Base-by-base conservation (phyloP, 352 stramenopile genomes). In the Aphanomyces euteiches region DNA sequence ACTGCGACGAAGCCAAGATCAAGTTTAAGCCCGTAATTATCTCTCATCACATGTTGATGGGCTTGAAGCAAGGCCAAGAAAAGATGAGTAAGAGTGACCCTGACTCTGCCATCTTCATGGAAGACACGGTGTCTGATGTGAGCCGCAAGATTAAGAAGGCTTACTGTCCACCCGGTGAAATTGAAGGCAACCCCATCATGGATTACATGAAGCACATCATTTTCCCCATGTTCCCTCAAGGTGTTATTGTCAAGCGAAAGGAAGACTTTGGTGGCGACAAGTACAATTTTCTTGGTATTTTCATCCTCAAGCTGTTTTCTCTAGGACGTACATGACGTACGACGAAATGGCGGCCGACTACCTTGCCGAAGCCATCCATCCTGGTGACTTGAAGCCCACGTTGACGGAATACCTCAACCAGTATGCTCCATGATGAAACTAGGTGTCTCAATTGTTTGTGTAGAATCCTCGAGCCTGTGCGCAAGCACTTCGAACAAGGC, bases 21-120 rank as follows among this genome's bases (percentile, higher is more conserved):
- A 91, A 90, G 74, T 92, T 92, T 77, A 95, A 95, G 77, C 96
- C 96, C 45, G 90, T 99, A 43, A 99, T 99, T 77, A 80, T 99
- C 54, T 98, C 90, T 76, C 97, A 99, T 88, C 96, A 99, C 83
- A 99, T 99, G 97, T 88, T 99, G 40, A 98, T 98, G 82, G 97
- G 97, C 19, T 81, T 99, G 34, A 99, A 99, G 80, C 86, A 98
- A 69, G 97, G 97, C 5, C 97, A 99, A 78, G 96, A 98, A 75
- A 99, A 99, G 81, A 99, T 99, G 97, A 98, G 86, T 70, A 99
- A 99, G 83, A 98, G 91, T 69, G 96, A 99, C 86, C 96, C 97
- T 5, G 96, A 99, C 84, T 97, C 87, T 57, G 92, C 92, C 19
- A 98, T 99, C 72, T 99, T 99, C 78, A 99, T 99, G 97, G 97